Percentiles rank a stretch among this genome's conserved stretches.
Evolutionary conservation across 1,284 basidiomycete species (phyloP).

Genomic region (Pascua sp.): DNA sequence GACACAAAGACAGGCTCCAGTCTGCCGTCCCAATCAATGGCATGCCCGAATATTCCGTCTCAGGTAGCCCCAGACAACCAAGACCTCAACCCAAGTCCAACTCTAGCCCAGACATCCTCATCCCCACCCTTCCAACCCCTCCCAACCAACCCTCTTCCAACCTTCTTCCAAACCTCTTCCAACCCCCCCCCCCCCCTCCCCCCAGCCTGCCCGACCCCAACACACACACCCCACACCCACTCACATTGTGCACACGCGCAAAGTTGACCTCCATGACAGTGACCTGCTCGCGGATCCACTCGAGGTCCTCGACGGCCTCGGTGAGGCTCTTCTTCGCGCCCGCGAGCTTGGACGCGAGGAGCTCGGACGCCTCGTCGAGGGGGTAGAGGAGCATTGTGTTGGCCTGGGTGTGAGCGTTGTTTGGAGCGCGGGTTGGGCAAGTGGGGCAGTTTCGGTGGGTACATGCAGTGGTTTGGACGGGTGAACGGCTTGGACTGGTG

Average conservation of each 20-base stretch:
- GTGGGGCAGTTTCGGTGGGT: no score
- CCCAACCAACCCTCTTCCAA: no score
- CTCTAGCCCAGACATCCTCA: no score
- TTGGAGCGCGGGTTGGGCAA: no score
- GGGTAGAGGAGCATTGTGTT: slow-evolving; percentile 98
- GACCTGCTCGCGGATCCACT: slow-evolving; percentile 86
- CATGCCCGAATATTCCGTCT: no score
- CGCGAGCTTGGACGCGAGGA: slow-evolving; percentile 74
- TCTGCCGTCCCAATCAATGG: background rate
- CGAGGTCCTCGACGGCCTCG: slow-evolving; percentile 80
- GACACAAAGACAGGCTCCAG: background rate
- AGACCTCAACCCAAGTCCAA: no score
- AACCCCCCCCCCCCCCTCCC: background rate
- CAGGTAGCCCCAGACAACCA: no score
- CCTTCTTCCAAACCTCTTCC: no score
- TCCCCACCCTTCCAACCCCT: no score
- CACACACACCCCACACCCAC: slow-evolving; percentile 13
- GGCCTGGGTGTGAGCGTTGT: slow-evolving; percentile 58
- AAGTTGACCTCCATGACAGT: slow-evolving; percentile 99
- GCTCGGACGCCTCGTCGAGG: slow-evolving; percentile 69
- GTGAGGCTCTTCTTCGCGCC: slow-evolving; percentile 67
- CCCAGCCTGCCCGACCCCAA: background rate
- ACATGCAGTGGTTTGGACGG: background rate
- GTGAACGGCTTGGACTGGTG: no score
- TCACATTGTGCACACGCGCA: slow-evolving; percentile 82